Base-by-base conservation (phyloP, 2,329 filamentous ascomycete species). In the Trichothecium sympodiale region DNA sequence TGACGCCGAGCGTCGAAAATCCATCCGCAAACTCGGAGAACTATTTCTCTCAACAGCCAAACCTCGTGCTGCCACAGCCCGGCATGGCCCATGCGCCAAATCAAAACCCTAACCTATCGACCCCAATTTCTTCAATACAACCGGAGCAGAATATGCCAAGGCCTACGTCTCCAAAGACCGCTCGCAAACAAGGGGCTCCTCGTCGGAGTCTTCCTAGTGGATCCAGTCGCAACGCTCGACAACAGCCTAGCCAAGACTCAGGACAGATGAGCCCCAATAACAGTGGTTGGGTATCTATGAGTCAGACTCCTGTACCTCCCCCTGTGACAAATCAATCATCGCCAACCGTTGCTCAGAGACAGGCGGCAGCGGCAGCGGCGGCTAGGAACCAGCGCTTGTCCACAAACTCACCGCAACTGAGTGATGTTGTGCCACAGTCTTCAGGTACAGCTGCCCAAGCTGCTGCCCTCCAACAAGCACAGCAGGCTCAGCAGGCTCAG, bases 401-500 rank as follows among this genome's bases (percentile, higher is more conserved):
- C 8, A 40, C 28, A 10, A 39, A 45, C 27, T 27, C 40, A 8
- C 18, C 20, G 16, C 41, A 43, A n/a, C 28, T 41, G 27, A 34
- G 35, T 8, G 32, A 40, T 14, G 36, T 34, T 27, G 17, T 40
- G 20, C 12, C 26, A n/a, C 39, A 41, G 16, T 35, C 29, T 7
- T 17, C 29, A 15, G 10, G 6, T 6, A 10, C 20, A 6, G 20
- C 20, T 25, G 17, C 29, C 12, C 15, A 17, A 15, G 29, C 33
- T 3, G 32, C 38, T 7, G 31, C 41, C 16, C 30, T 43, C 16
- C 31, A 33, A 14, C 31, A 33, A 18, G n/a, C 10, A 5, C 31
- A 33, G 31, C 37, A 23, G 10, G 25, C 32, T 15, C 32, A 54
- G 12, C 47, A 47, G 10, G 14, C 32, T 15, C 32, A 54, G 10